phyloP scores from a whole-genome alignment of 129 eudicot species.

The Smallanthus sonchifolius region DNA sequence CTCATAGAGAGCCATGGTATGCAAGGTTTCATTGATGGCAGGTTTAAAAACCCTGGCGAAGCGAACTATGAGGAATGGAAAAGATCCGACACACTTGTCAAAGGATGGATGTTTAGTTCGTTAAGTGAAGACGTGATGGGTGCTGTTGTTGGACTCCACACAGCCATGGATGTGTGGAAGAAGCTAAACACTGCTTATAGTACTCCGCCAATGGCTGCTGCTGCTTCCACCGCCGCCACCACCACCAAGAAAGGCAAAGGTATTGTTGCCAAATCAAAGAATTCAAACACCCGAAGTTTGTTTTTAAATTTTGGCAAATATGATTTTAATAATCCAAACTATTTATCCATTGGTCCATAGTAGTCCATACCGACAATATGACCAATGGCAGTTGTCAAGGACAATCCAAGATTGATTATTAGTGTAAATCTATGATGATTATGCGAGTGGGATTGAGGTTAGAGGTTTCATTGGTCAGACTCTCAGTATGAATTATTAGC shows the following conservation, averaged over 20 bases:
- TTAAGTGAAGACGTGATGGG: not conserved
- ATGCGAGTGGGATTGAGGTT: too few relatives aligned
- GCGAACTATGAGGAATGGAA: not conserved
- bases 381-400: too few relatives aligned
- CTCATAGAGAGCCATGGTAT: constrained; percentile 3
- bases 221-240: not conserved
- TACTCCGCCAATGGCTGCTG: not conserved
- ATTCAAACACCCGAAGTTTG: not conserved
- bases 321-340: too few relatives aligned
- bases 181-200: not conserved
- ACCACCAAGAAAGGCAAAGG: not conserved
- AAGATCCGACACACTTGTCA: constrained; percentile 3
- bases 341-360: too few relatives aligned
- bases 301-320: too few relatives aligned
- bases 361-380: too few relatives aligned
- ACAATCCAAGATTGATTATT: too few relatives aligned
- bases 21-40: not conserved
- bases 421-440: too few relatives aligned
- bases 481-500: too few relatives aligned
- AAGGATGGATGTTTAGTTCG: constrained; percentile 10
- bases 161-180: constrained; percentile 1
- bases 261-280: not conserved
- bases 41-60: not conserved
- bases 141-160: not conserved
- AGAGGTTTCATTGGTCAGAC: too few relatives aligned